Conservation (phyloP, 78 protist species). For the Cavenderia fasciculata region DNA sequence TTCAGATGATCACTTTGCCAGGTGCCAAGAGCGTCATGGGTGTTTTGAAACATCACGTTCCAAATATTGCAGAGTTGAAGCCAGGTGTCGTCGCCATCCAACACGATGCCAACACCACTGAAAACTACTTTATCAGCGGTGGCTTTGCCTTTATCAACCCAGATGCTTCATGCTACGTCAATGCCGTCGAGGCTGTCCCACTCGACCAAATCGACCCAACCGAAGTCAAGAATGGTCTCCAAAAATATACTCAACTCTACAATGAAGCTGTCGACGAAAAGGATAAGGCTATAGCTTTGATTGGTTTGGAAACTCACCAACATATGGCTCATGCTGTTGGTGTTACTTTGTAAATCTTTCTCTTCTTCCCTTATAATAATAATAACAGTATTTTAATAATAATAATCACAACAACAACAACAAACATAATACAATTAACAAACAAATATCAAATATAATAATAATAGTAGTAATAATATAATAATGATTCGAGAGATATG, state of each 20-base stretch:
- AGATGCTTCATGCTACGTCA: constrained; percentile 69
- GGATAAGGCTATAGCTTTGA: constrained; percentile 59
- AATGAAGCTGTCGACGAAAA: constrained; percentile 59
- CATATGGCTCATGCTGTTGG: constrained; percentile 74
- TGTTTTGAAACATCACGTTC: constrained; percentile 66
- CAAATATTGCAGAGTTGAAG: constrained; percentile 75
- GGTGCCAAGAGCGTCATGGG: constrained; percentile 80
- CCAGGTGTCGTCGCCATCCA: constrained; percentile 76
- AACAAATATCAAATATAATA: background rate
- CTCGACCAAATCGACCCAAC: constrained; percentile 67
- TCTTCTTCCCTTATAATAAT: background rate
- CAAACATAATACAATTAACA: background rate
- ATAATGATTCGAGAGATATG: background rate
- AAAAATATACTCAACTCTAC: constrained; percentile 68
- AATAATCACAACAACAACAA: background rate
- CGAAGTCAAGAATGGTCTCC: constrained; percentile 72
- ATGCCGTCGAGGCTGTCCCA: constrained; percentile 77
- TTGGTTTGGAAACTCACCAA: constrained; percentile 71
- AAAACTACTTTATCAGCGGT: constrained; percentile 78
- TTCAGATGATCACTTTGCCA: constrained; percentile 63
- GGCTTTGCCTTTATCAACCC: constrained; percentile 80
- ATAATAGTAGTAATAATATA: background rate
- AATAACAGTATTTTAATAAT: background rate
- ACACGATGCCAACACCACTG: constrained; percentile 45
- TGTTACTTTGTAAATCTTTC: constrained; percentile 30